Evolutionary conservation across 495 filamentous ascomycete species (phyloP), one percentile per base, ranked within the genome.

Genomic region (Pseudotulostoma volvatum): DNA sequence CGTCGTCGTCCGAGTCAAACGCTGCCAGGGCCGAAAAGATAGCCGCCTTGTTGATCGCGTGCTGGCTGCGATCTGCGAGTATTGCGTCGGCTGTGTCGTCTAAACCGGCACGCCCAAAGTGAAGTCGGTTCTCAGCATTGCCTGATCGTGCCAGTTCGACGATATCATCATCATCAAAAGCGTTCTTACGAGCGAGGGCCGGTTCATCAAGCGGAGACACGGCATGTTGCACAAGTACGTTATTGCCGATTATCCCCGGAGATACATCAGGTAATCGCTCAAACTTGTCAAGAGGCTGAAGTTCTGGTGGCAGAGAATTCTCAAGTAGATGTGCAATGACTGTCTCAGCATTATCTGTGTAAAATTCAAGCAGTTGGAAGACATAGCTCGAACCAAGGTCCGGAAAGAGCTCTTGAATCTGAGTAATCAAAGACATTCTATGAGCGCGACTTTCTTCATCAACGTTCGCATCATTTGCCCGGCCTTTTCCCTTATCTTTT

Each of bases 1-100:
- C 90, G 59, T 97, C 90, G 51, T 95, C 88, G 46, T 94, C 90
- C 0, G 77, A 77, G 61, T 96, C 88, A 49, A 96, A 94, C 3
- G 82, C 73, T 8, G 84, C 81, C 8, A 97, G 75, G 0, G 90
- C 90, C 15, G 90, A 79, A 9, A 94, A 69, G 51, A 97, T 95
- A 21, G 85, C 79, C 3, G 84, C 79, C 61, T 94, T 95, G 50
- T 77, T 71, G 28, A 71, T 61, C 18, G 76, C 67, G 20, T 69
- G 67, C 28, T 77, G 47, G 40, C 48, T 57, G 40, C 64, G 64
- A 42, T 71, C 61, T 16, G 62, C 48, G 31, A 75, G 68, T 38
- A 79, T 48, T 20, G 44, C 46, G 51, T 93, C 83, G 17, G 83
- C 79, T 31, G 77, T 81, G 33, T 61, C 56, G 17, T 68, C 51